Base-by-base conservation (phyloP, 805 yeast genomes). In the Suhomyces sp. region DNA sequence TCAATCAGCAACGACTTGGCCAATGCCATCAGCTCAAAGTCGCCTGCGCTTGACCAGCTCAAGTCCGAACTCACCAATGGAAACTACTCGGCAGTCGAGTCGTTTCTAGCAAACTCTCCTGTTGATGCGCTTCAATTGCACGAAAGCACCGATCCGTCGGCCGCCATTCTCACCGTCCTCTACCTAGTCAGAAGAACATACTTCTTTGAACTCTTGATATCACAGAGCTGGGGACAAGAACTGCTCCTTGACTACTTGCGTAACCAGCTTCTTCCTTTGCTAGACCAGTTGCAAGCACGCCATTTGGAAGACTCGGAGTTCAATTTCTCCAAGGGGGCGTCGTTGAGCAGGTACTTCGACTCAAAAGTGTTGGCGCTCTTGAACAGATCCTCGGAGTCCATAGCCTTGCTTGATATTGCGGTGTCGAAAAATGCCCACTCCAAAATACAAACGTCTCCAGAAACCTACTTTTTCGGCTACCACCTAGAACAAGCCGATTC, bases 261-360 rank as follows among this genome's bases (percentile, higher is more conserved):
- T 22, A 65, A 66, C 46, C 60, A 66, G 17, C 48, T 69, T 48
- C 55, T 65, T 35, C 73, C 73, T 0, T 48, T 68, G 15, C 54
- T 69, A 23, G 72, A 69, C 45, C 55, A 64, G 4, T 46, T 65
- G 8, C 42, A 47, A 23, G 44, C 49, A 6, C 27, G 44, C 10
- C 23, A 17, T 2, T 13, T n/a, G 26, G 49, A 31, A 17, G 46
- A 17, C 8, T 33, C 46, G n/a, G 52, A 51, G 52, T 54, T 54
- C 36, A 54, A 54, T 23, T 52, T 50, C 19, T 54, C 42, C 4
- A n/a, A 22, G 9, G 49, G 49, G 4, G 26, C 33, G 2, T 36
- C 36, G 5, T 35, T 47, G 6, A 1, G 13, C 22, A 10, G 13
- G 15, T 24, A 31, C 13, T 35, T 35, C 7, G 49, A 47, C n/a